These are phyloP conservation scores for Kwoniella sp. DNA, from an alignment of 768 basidiomycete genomes.

Conservation along the genomic window DNA sequence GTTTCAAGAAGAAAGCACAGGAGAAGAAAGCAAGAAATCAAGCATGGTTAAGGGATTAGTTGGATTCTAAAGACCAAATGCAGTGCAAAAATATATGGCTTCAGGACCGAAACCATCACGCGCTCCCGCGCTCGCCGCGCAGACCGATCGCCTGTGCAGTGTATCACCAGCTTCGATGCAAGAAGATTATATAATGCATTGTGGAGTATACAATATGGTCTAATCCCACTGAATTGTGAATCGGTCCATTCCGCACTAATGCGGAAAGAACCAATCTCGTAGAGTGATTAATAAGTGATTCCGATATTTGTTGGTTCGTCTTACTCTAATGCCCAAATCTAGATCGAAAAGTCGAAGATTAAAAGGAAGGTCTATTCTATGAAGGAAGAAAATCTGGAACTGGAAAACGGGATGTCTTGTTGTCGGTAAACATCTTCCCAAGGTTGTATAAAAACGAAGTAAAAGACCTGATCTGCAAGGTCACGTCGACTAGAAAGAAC, in stretches of 20 bases:
- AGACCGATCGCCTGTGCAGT: neutral
- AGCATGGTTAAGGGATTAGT: slow-evolving; percentile 51
- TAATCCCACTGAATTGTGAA: neutral
- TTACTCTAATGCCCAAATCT: too few species aligned
- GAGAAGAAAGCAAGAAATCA: slow-evolving; percentile 47
- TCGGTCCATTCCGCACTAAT: too few species aligned
- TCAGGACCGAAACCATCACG: too few species aligned
- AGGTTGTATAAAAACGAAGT: neutral
- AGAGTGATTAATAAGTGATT: too few species aligned
- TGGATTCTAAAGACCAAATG: neutral
- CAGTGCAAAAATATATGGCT: too few species aligned
- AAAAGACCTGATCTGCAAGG: neutral
- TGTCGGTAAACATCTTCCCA: too few species aligned
- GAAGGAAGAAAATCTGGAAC: neutral
- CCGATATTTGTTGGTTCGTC: too few species aligned
- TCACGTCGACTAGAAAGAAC: neutral
- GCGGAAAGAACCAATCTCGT: too few species aligned
- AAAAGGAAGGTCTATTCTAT: neutral
- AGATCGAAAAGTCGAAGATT: neutral
- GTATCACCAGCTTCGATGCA: neutral
- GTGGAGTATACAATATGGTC: neutral
- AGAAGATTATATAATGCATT: slow-evolving; percentile 1
- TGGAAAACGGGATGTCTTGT: too few species aligned
- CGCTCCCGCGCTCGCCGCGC: too few species aligned
- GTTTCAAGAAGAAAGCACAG: slow-evolving; percentile 50